Base-by-base conservation (phyloP, 2,329 filamentous ascomycete genomes). In the Hysterium pulicare region DNA sequence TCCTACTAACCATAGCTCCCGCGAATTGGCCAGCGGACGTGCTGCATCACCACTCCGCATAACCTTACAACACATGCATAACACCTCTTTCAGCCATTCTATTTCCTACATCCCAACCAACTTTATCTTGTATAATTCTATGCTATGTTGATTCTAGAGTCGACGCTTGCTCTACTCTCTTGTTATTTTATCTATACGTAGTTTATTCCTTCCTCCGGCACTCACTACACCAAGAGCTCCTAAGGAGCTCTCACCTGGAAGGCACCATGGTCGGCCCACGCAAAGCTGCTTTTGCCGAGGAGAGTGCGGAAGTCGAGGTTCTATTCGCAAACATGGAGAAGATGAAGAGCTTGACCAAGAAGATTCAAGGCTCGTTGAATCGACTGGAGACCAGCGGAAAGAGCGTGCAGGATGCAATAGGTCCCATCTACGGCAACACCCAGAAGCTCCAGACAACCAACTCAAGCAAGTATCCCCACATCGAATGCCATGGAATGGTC, bases 401-500 rank as follows among this genome's bases (percentile, higher is more conserved):
- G 69, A 90, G 86, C 46, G 90, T 97, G 16, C 85, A 89, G 58
- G 88, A 95, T 61, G 90, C 94, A 9, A 90, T 94, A 42, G 89
- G 89, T 1, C 93, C 93, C 7, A 84, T 98, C 32, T 94, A 90
- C 62, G 87, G 86, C 56, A 94, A 96, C 67, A 97, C 93, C 1
- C 87, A 89, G 67, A 85, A 83, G 49, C 76, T 97, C 17, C 93
- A 97, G 68, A 79, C 84, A n/a, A 81, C 94, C 26, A 90, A 87
- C 52, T 83, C 79, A 52, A 98, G 84, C 86, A 64, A 56, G 78
- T 67, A 19, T 34, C 39, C 31, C 33, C n/a, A 28, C 5, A 21
- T 21, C n/a, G 17, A 17, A 15, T 28, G 4, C 13, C 5, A 44
- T n/a, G 2, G 24, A 24, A 21, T 2, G 22, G 43, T 49, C 28